phyloP scores from a whole-genome alignment of 371 early-diverging fungal genomes.

The Apophysomyces ossiformis region DNA sequence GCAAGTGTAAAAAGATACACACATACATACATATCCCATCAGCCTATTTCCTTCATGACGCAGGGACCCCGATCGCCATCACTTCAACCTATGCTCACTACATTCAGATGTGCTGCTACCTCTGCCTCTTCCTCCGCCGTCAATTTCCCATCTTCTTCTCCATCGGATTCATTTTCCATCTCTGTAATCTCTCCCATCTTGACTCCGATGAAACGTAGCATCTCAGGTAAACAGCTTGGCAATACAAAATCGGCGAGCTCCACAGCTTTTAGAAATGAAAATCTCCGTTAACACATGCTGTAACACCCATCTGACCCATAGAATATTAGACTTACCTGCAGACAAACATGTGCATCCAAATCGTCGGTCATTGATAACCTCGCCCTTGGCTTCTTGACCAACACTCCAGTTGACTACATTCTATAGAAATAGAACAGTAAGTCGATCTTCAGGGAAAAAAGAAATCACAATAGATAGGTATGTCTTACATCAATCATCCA shows the following conservation, averaged over 20 bases:
- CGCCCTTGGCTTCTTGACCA: conserved; percentile 23
- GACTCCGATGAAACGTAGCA: conserved; percentile 37
- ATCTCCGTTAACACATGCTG: neutral
- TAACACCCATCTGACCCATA: neutral
- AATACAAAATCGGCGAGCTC: conserved; percentile 47
- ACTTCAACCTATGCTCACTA: conserved; percentile 23
- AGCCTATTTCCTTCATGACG: conserved; percentile 5
- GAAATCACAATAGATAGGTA: neutral
- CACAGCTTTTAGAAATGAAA: conserved; percentile 21
- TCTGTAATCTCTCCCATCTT: conserved; percentile 42
- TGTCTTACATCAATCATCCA: conserved; percentile 41
- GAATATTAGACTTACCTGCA: conserved; percentile 26
- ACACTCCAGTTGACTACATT: conserved; percentile 4
- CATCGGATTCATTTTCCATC: conserved; percentile 20
- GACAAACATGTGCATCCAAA: conserved; percentile 44
- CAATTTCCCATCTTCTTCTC: conserved; percentile 22
- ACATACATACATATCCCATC: neutral
- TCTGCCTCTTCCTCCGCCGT: conserved; percentile 18
- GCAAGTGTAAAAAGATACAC: neutral
- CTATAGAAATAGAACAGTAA: neutral
- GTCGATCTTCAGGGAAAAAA: neutral
- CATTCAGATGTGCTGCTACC: conserved; percentile 27
- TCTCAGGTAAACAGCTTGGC: conserved; percentile 34
- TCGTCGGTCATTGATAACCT: conserved; percentile 33
- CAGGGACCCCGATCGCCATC: neutral